Conservation (phyloP, 2,329 filamentous ascomycete species). For the Alternaria ventricosa region DNA sequence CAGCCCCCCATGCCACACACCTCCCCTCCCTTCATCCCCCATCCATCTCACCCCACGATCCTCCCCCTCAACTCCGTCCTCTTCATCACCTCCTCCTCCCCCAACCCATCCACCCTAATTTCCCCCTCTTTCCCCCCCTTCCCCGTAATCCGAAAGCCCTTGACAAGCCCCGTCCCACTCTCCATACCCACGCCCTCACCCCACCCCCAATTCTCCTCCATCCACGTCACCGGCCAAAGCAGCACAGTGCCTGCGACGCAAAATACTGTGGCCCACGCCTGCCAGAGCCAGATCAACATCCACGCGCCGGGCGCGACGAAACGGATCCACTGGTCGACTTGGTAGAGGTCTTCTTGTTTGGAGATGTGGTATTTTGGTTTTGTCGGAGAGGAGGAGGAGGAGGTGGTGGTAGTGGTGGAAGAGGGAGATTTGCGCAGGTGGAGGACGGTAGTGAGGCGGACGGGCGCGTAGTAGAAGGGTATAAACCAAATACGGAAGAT, state of each 20-base stretch:
- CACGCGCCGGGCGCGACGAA: constrained; percentile 69
- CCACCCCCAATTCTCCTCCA: constrained; percentile 27
- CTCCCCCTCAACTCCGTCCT: constrained; percentile 17
- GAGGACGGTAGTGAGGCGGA: constrained; percentile 72
- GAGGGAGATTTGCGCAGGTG: constrained; percentile 52
- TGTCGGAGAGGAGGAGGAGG: background rate
- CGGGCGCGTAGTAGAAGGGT: constrained; percentile 74
- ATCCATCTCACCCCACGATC: constrained; percentile 12
- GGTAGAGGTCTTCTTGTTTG: constrained; percentile 82
- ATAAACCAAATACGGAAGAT: constrained; percentile 79
- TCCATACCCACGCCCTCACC: constrained; percentile 15
- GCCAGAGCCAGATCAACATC: constrained; percentile 65
- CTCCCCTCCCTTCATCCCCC: background rate
- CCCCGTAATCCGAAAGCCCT: background rate
- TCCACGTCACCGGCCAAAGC: constrained; percentile 55
- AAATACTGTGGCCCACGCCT: constrained; percentile 68
- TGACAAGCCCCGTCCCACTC: background rate
- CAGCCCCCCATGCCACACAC: background rate
- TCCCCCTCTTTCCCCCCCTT: constrained; percentile 9
- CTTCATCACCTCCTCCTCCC: constrained; percentile 13
- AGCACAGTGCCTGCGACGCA: constrained; percentile 67
- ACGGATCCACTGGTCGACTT: constrained; percentile 75
- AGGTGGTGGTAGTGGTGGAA: background rate
- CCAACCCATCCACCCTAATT: constrained; percentile 18
- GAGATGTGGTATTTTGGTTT: constrained; percentile 79